A percentile compares a stretch with the other conserved stretches of the same genome.
These are phyloP conservation scores for Fragilaria radians DNA, from an alignment of 108 stramenopile genomes.

Conservation along the genomic window DNA sequence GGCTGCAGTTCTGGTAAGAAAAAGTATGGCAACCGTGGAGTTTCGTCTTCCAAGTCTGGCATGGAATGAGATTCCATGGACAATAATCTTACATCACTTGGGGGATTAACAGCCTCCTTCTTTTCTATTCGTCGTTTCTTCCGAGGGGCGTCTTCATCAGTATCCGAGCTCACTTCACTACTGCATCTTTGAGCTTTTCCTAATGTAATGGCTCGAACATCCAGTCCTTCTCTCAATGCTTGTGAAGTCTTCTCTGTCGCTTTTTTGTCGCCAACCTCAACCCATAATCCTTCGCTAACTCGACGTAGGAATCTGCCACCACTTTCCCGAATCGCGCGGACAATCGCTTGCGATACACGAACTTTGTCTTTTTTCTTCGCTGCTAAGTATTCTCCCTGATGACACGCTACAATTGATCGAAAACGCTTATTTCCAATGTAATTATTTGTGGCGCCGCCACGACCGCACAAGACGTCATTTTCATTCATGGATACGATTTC, in stretches of 20 bases:
- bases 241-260: constrained; percentile 32
- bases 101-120: background rate
- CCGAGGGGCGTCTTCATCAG: background rate
- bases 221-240: constrained; percentile 32
- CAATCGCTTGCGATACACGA: constrained; percentile 49
- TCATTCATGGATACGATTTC: constrained; percentile 9
- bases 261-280: constrained; percentile 31
- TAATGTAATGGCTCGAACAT: background rate
- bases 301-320: constrained; percentile 74
- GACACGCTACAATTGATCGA: constrained; percentile 32
- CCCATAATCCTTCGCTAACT: background rate
- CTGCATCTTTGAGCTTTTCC: background rate
- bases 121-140: background rate
- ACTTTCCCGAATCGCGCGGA: constrained; percentile 29
- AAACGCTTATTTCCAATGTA: constrained; percentile 62
- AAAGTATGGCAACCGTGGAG: background rate
- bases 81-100: background rate
- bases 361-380: constrained; percentile 76
- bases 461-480: constrained; percentile 74
- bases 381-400: constrained; percentile 59
- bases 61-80: background rate
- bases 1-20: background rate
- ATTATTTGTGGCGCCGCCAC: constrained; percentile 73
- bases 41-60: background rate
- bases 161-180: background rate